A percentile compares a stretch with the other conserved stretches of the same genome.
Conservation (phyloP, 164 flowering plant species). For the Platanus orientalis region DNA sequence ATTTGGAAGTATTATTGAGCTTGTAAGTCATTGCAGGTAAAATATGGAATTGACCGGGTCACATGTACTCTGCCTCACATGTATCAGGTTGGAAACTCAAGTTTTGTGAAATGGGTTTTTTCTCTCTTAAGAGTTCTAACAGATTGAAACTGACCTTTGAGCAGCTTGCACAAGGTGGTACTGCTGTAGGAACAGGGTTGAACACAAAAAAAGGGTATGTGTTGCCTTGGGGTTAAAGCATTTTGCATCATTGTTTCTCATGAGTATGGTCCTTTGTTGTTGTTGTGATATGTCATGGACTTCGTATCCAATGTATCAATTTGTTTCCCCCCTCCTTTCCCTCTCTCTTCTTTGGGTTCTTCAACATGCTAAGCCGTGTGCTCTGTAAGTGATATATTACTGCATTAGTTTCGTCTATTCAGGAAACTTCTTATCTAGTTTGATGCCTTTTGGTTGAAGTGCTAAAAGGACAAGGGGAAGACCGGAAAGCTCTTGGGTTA, state of each 20-base stretch:
- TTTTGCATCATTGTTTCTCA: not conserved
- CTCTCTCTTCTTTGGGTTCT: no score
- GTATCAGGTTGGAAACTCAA: slow-evolving; percentile 64
- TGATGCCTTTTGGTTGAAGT: no score
- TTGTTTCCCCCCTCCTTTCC: not conserved
- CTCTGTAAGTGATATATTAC: no score
- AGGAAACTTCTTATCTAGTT: no score
- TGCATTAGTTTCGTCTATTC: no score
- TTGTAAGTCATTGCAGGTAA: slow-evolving; percentile 51
- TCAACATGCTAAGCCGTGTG: no score
- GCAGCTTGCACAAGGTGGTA: slow-evolving; percentile 99
- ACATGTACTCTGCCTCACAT: slow-evolving; percentile 74
- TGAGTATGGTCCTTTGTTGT: not conserved
- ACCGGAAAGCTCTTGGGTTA: no score
- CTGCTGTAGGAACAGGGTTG: slow-evolving; percentile 98
- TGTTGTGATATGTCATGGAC: not conserved
- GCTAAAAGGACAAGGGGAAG: no score
- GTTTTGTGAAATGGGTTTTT: slow-evolving; percentile 1
- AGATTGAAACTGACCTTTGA: slow-evolving; percentile 13
- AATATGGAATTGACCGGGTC: slow-evolving; percentile 84
- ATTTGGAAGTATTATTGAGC: slow-evolving; percentile 4
- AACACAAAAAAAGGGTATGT: slow-evolving; percentile 95
- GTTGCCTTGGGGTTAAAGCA: not conserved
- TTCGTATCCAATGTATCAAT: not conserved
- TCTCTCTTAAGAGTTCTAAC: slow-evolving; percentile 19